phyloP scores from a whole-genome alignment of 768 basidiomycete species.

The Tulasnella sp. region DNA sequence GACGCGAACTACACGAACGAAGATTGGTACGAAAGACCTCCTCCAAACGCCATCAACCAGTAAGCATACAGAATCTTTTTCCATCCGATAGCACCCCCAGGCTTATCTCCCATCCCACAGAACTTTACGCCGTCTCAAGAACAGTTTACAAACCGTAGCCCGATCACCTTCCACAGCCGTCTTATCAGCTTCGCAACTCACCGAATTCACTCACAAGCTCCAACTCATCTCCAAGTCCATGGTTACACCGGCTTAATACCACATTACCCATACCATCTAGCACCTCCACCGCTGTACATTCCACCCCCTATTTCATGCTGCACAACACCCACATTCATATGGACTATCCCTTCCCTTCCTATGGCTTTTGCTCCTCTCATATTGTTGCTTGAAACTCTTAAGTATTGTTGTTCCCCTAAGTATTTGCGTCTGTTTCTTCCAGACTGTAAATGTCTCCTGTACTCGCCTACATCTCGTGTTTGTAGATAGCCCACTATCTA shows the following conservation, averaged over 20 bases:
- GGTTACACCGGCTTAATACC: neutral
- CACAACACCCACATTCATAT: neutral
- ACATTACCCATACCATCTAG: neutral
- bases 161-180: neutral
- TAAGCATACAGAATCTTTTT: neutral
- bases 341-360: neutral
- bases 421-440: neutral
- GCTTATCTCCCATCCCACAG: neutral
- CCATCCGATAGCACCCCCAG: too few species aligned
- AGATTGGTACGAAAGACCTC: neutral
- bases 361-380: neutral
- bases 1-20: conserved; percentile 18
- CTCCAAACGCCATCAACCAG: neutral
- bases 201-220: neutral
- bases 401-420: conserved; percentile 1
- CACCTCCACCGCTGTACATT: neutral
- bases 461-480: neutral
- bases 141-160: neutral
- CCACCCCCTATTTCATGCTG: neutral
- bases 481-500: conserved; percentile 4
- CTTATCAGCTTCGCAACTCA: neutral
- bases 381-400: neutral
- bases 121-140: conserved; percentile 14
- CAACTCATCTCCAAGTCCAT: conserved; percentile 16
- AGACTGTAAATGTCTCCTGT: conserved; percentile 13